Percentiles rank a stretch among this genome's conserved stretches.
These are phyloP conservation scores for Taphrina betulina DNA, from an alignment of 1,139 yeast species.

Conservation along the genomic window DNA sequence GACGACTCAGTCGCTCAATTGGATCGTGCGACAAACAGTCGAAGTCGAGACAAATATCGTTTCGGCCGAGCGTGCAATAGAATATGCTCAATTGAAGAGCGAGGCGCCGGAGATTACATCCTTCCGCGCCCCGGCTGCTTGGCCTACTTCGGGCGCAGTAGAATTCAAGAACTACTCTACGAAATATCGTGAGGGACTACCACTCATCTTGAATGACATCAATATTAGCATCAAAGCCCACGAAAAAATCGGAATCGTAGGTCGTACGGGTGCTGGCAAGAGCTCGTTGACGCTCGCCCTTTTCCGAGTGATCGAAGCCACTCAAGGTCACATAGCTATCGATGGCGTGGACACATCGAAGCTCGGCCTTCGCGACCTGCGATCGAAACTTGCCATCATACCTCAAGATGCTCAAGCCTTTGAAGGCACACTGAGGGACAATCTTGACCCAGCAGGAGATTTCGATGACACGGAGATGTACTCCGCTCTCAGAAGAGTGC, in stretches of 20 bases:
- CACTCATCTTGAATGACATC: conserved; percentile 55
- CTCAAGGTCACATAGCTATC: conserved; percentile 63
- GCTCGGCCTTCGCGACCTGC: conserved; percentile 78
- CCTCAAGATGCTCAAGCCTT: conserved; percentile 98
- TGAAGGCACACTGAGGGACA: conserved; percentile 84
- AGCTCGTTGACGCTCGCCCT: conserved; percentile 68
- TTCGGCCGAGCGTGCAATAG: conserved; percentile 72
- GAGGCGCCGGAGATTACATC: conserved; percentile 53
- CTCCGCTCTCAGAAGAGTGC: conserved; percentile 75
- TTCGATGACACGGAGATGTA: conserved; percentile 73
- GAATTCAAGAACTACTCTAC: conserved; percentile 62
- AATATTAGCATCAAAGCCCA: conserved; percentile 54
- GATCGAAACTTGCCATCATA: conserved; percentile 81
- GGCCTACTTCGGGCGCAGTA: conserved; percentile 66
- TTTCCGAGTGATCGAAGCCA: conserved; percentile 71
- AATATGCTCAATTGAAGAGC: conserved; percentile 61
- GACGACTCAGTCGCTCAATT: conserved; percentile 59
- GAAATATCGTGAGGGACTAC: conserved; percentile 59
- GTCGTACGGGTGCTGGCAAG: conserved; percentile 86
- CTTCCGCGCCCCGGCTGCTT: conserved; percentile 49
- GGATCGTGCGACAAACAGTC: conserved; percentile 66
- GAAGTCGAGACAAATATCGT: conserved; percentile 74
- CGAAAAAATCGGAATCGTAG: conserved; percentile 76
- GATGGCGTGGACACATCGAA: conserved; percentile 67
- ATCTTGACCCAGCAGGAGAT: conserved; percentile 76